Percentiles rank a stretch among this genome's conserved stretches.
These are phyloP conservation scores for Starmerella kuoi DNA, from an alignment of 805 yeast species.

Conservation along the genomic window DNA sequence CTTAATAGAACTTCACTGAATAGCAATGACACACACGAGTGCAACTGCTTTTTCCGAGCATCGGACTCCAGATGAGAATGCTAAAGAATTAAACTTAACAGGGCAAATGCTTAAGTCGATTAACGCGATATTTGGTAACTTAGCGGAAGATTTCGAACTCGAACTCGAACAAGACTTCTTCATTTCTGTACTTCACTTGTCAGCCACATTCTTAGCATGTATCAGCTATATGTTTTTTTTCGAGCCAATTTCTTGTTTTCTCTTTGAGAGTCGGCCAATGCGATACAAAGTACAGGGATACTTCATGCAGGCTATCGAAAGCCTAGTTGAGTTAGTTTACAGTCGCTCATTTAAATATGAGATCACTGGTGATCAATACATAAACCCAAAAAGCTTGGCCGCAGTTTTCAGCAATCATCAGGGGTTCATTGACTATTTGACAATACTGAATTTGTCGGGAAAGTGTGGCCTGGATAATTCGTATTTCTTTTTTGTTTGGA, in stretches of 20 bases:
- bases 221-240: background rate
- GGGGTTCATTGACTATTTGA: constrained; percentile 53
- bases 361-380: constrained; percentile 14
- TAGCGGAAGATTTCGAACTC: too few species aligned
- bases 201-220: background rate
- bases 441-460: constrained; percentile 33
- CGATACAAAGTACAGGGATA: constrained; percentile 13
- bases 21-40: too few species aligned
- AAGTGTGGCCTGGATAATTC: constrained; percentile 28
- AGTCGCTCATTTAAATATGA: constrained; percentile 9
- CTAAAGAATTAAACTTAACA: too few species aligned
- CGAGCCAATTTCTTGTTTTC: constrained; percentile 5
- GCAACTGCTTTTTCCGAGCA: too few species aligned
- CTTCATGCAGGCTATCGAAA: constrained; percentile 1
- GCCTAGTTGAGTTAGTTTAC: constrained; percentile 1
- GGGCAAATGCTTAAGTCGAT: too few species aligned
- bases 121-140: too few species aligned
- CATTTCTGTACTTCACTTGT: too few species aligned
- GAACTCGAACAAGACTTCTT: too few species aligned
- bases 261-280: constrained; percentile 6
- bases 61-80: too few species aligned
- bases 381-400: constrained; percentile 27
- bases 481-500: constrained; percentile 30
- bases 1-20: too few species aligned
- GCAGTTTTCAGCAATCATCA: constrained; percentile 45